Percentiles rank a stretch among this genome's conserved stretches.
Evolutionary conservation across 108 stramenopile species (phyloP).

Genomic region (Pseudonitzschia delicatissima): DNA sequence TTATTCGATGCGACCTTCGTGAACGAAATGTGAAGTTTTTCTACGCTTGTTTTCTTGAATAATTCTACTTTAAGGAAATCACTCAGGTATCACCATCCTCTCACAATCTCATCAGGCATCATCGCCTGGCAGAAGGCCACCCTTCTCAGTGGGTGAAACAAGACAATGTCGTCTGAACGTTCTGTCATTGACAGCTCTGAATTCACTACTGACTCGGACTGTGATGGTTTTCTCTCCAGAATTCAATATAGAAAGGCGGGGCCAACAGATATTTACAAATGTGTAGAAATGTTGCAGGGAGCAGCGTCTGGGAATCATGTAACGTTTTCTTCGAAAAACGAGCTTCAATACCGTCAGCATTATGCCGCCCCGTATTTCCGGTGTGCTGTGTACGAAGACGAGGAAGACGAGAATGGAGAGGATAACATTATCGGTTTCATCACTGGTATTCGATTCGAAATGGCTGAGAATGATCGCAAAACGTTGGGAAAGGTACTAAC

Average conservation of each 20-base stretch:
- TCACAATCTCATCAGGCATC: slow-evolving; percentile 10
- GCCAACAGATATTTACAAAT: slow-evolving; percentile 72
- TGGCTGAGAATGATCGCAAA: slow-evolving; percentile 18
- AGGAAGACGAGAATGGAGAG: slow-evolving; percentile 55
- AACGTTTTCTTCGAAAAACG: slow-evolving; percentile 78
- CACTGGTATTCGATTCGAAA: slow-evolving; percentile 64
- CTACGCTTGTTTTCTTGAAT: too few species aligned
- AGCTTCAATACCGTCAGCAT: slow-evolving; percentile 84
- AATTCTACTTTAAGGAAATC: too few species aligned
- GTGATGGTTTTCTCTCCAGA: slow-evolving; percentile 14
- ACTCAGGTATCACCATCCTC: too few species aligned
- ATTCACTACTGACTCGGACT: neutral
- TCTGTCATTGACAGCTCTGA: neutral
- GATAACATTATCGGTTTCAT: slow-evolving; percentile 75
- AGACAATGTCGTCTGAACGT: neutral
- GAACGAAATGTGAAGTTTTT: too few species aligned
- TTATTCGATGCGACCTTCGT: too few species aligned
- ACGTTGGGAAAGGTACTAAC: slow-evolving; percentile 25
- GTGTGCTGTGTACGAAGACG: slow-evolving; percentile 53
- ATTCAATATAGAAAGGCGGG: slow-evolving; percentile 52
- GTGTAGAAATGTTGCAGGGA: slow-evolving; percentile 51
- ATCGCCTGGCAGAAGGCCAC: slow-evolving; percentile 1
- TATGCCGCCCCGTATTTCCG: slow-evolving; percentile 83
- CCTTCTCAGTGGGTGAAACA: neutral
- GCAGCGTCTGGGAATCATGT: slow-evolving; percentile 3